Conservation (phyloP, 352 stramenopile genomes). For the Globisporangium barbulae region DNA sequence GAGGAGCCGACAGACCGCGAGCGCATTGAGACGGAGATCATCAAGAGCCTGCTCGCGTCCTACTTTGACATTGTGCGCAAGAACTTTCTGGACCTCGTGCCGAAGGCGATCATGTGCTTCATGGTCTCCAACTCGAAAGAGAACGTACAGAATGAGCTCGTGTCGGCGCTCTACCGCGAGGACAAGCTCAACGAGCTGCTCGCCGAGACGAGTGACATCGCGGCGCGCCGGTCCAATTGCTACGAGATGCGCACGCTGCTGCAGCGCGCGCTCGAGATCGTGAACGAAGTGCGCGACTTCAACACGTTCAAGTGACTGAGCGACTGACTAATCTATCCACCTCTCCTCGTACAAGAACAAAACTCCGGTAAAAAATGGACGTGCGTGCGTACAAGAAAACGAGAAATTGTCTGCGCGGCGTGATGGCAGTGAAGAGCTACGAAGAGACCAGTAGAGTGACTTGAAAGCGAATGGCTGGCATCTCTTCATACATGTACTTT, state of each 20-base stretch:
- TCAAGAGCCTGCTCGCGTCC: conserved; percentile 95
- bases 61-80: conserved; percentile 99
- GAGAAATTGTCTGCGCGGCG: neutral
- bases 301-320: conserved; percentile 93
- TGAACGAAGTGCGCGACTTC: conserved; percentile 98
- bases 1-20: conserved; percentile 95
- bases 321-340: conserved; percentile 13
- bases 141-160: conserved; percentile 97
- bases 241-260: conserved; percentile 97
- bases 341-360: neutral
- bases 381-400: conserved; percentile 2
- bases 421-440: neutral
- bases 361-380: neutral
- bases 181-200: conserved; percentile 95
- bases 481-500: conserved; percentile 18
- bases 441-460: neutral
- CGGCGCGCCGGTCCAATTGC: conserved; percentile 91
- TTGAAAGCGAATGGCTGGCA: too few species aligned
- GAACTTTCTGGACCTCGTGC: conserved; percentile 99
- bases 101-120: conserved; percentile 99
- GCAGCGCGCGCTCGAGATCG: conserved; percentile 95
- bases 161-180: conserved; percentile 96
- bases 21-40: conserved; percentile 98
- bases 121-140: conserved; percentile 94
- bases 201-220: conserved; percentile 95